A percentile compares a stretch with the other conserved stretches of the same genome.
These are phyloP conservation scores for Penicillium flavigenum DNA, from an alignment of 495 filamentous ascomycete species.

Conservation along the genomic window DNA sequence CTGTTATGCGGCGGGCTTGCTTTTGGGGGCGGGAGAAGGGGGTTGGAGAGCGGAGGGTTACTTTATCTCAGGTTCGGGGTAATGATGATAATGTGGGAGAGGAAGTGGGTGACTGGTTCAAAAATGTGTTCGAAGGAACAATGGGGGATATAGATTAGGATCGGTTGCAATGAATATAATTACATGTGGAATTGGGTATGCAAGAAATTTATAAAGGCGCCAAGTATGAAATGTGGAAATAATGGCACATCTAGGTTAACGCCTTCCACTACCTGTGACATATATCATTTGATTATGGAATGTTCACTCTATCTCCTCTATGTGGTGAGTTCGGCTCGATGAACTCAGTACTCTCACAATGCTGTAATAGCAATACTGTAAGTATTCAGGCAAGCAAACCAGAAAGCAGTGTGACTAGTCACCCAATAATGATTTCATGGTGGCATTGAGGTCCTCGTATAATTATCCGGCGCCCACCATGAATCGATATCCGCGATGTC, in stretches of 20 bases:
- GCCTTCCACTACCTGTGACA: neutral
- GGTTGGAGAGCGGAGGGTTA: slow-evolving; percentile 34
- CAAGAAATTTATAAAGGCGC: neutral
- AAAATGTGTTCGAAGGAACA: slow-evolving; percentile 17
- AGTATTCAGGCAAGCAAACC: neutral
- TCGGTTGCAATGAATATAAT: neutral
- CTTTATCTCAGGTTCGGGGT: slow-evolving; percentile 10
- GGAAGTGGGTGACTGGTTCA: slow-evolving; percentile 27
- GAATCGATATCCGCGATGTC: slow-evolving; percentile 40
- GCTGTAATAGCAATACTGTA: neutral
- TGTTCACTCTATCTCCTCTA: neutral
- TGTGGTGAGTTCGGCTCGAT: neutral
- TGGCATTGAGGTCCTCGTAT: neutral
- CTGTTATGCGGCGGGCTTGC: slow-evolving; percentile 41
- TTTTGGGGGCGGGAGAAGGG: slow-evolving; percentile 44
- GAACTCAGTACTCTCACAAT: neutral
- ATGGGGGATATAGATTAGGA: slow-evolving; percentile 11
- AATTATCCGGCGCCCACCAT: slow-evolving; percentile 38
- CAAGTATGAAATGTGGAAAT: neutral
- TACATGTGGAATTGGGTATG: neutral
- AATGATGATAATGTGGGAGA: slow-evolving; percentile 1
- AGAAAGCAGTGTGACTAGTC: neutral
- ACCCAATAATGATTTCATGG: neutral
- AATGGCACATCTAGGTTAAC: neutral
- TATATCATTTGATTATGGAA: neutral